Evolutionary conservation across 306 rosid species (phyloP), one percentile per base, ranked within the genome.

Genomic region (Astragalus membranaceus): DNA sequence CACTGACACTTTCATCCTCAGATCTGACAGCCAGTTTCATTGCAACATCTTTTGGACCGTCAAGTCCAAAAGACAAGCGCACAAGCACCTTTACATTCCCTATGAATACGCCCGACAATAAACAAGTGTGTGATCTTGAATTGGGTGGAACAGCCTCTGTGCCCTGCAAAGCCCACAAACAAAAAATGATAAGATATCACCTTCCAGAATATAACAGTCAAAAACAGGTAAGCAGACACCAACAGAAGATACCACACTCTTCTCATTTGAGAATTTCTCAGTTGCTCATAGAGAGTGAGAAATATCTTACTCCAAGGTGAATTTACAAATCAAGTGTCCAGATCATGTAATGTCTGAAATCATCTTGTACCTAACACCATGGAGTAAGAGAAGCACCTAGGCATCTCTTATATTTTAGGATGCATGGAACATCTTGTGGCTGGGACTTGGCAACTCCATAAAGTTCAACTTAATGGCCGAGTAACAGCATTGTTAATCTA

Each of bases 1-100:
- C 91, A 4, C 97, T 87, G 54, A 95, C 91, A 0, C 69, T 62
- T 74, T 77, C 96, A 59, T 89, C 92, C 57, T 88, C 92, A 0
- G 99, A 91, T 86, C 96, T 86, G 42, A 89, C 99, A 0, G 87
- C 73, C 72, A 95, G 81, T 82, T 91, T 95, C 99, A 91, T 95
- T 1, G 99, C 96, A 37, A 95, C 97, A 74, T 91, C 96, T 81
- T 85, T 91, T 13, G 97, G 84, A 66, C 92, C 92, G 51, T 95
- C 97, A 30, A 91, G 88, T 43, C 99, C 97, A 44, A 95, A 86
- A 8, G 97, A 89, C 75, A 95, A 77, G 52, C 91, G 83, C 64
- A 83, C 97, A 6, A 95, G 95, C 67, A 95, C 96, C 87, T 63
- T 89, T 74, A 83, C 84, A 30, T 87, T 87, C 51, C 99, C 97